Base-by-base conservation (phyloP, 2,329 filamentous ascomycete species). In the Arthrobotrys sphaeroides region DNA sequence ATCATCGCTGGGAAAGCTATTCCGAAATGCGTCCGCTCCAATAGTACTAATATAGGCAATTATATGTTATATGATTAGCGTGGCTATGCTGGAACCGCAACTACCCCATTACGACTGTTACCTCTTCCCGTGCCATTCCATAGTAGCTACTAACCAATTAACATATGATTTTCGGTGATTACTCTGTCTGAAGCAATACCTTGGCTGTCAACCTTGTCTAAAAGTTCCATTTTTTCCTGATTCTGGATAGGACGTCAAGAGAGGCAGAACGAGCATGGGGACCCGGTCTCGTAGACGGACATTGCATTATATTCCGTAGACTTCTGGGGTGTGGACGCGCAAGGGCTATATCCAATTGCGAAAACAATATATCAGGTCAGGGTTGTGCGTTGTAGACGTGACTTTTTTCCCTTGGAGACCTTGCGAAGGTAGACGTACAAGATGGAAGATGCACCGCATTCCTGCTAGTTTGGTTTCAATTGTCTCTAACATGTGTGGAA, bases 321-420 rank as follows among this genome's bases (percentile, higher is more conserved):
- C 16, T 33, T 60, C 36, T 31, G 36, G 40, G 55, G 36, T 45
- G n/a, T n/a, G 26, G 31, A 13, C 36, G 20, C 40, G 24, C 45
- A 72, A 59, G 51, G 47, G 67, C 67, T 57, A 64, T 31, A 22
- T 36, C n/a, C 45, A 55, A 42, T 57, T 64, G 57, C 59, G 33
- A 47, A 24, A 28, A 13, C 45, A 40, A 28, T 59, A 33, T 43
- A 65, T 72, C 67, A 65, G 28, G 38, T 57, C 57, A 72, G 51
- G 59, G 31, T 72, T 62, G 67, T 62, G 57, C 59, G 67, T 64
- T 72, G 57, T 72, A 64, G 67, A 72, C 59, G 59, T 59, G 67
- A 72, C 45, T 43, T 59, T 38, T 31, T n/a, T n/a, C n/a, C 6
- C 24, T 36, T 45, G n/a, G 20, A 18, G 12, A 55, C 28, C 51